phyloP scores from a whole-genome alignment of 225 moss, liverwort and hornwort species.

The Neckera pumila region DNA sequence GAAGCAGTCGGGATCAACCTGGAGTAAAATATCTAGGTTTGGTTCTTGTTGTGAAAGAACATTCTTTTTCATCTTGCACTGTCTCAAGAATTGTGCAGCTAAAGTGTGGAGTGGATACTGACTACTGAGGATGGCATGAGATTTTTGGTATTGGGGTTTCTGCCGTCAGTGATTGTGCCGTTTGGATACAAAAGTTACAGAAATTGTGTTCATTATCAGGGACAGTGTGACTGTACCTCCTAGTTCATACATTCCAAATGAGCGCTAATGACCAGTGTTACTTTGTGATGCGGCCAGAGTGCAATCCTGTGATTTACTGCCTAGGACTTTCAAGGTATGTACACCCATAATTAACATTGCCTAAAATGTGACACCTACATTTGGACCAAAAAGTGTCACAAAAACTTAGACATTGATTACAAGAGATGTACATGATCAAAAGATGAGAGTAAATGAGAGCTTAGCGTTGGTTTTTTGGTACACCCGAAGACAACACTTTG shows the following conservation, averaged over 20 bases:
- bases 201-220: neutral
- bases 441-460: too few relatives aligned
- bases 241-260: neutral
- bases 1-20: neutral
- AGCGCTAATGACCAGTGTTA: neutral
- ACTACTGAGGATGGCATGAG: neutral
- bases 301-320: neutral
- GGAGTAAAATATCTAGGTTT: neutral
- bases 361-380: neutral
- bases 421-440: neutral
- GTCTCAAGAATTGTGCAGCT: neutral
- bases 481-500: too few relatives aligned
- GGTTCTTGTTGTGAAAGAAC: neutral
- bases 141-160: neutral
- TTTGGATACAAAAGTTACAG: neutral
- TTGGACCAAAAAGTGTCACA: neutral
- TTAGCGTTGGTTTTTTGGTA: too few relatives aligned
- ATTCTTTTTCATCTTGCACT: neutral
- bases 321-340: neutral
- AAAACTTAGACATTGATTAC: neutral
- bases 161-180: neutral
- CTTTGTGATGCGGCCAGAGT: neutral
- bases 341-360: neutral
- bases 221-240: neutral
- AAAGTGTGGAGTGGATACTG: neutral